Percentiles rank a stretch among this genome's conserved stretches.
Evolutionary conservation across 306 rosid genomes (phyloP).

Genomic region (Inga oerstediana): DNA sequence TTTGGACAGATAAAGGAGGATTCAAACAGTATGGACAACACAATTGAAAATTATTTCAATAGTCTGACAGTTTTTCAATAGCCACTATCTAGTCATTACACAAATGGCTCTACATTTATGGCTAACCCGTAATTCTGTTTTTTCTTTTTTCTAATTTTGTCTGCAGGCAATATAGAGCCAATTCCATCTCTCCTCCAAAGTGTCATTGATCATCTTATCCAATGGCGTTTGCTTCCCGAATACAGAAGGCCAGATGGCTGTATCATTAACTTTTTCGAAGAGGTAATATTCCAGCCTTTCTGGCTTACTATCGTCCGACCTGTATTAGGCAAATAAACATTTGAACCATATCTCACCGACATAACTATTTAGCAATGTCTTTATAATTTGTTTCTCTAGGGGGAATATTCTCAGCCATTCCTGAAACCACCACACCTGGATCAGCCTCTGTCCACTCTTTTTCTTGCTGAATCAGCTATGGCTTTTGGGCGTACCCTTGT

Average conservation of each 20-base stretch:
- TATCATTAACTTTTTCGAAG: conserved; percentile 87
- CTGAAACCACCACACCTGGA: conserved; percentile 98
- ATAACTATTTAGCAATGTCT: conserved; percentile 6
- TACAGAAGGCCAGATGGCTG: conserved; percentile 97
- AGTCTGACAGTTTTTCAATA: conserved; percentile 14
- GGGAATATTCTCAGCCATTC: conserved; percentile 96
- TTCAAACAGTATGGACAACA: conserved; percentile 50
- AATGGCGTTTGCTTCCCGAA: conserved; percentile 95
- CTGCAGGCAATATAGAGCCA: conserved; percentile 80
- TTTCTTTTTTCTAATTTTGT: conserved; percentile 7
- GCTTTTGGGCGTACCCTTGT: conserved; percentile 86
- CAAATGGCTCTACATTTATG: background rate
- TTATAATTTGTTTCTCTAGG: conserved; percentile 47
- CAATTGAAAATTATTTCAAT: conserved; percentile 29
- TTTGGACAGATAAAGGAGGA: conserved; percentile 84
- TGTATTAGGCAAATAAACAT: conserved; percentile 29
- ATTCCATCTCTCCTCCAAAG: conserved; percentile 76
- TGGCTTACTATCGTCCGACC: conserved; percentile 32
- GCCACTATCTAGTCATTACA: background rate
- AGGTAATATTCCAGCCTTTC: conserved; percentile 65
- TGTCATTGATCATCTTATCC: conserved; percentile 90
- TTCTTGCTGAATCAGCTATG: conserved; percentile 91
- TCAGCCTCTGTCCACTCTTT: conserved; percentile 88
- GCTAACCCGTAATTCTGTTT: conserved; percentile 12
- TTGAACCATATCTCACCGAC: conserved; percentile 29